These are phyloP conservation scores for Sporopachydermia quercuum DNA, from an alignment of 805 yeast genomes.

Conservation along the genomic window DNA sequence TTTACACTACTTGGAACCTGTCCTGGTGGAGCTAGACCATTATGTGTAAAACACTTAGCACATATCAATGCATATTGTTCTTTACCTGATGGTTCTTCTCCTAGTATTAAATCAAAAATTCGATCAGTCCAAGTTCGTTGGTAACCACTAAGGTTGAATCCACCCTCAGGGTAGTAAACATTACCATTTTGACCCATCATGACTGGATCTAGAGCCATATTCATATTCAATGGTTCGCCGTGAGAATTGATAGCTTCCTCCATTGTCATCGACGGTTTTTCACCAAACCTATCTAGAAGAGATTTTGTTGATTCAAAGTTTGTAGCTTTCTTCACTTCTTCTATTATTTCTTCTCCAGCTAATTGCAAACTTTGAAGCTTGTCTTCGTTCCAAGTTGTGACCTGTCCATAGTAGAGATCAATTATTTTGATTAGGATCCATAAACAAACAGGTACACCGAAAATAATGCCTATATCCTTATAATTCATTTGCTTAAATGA, in stretches of 20 bases:
- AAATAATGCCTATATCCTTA: neutral
- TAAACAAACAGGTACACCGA: neutral
- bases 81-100: conserved; percentile 49
- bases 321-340: conserved; percentile 55
- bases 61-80: conserved; percentile 63
- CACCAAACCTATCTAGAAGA: conserved; percentile 54
- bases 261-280: conserved; percentile 28
- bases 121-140: conserved; percentile 25
- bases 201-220: too few species aligned
- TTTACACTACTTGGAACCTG: conserved; percentile 31
- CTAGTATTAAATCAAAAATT: conserved; percentile 30
- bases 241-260: conserved; percentile 24
- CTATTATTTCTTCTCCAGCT: conserved; percentile 39
- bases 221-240: too few species aligned
- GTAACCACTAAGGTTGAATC: too few species aligned
- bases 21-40: conserved; percentile 73
- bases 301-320: conserved; percentile 65
- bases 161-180: too few species aligned
- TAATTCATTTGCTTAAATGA: neutral
- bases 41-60: conserved; percentile 46
- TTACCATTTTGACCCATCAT: conserved; percentile 5
- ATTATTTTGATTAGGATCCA: neutral
- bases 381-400: conserved; percentile 10
- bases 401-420: neutral
- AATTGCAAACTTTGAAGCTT: conserved; percentile 22